Evolutionary conservation across 129 eudicot genomes (phyloP), one percentile per base, ranked within the genome.

Genomic region (Dittrichia graveolens): DNA sequence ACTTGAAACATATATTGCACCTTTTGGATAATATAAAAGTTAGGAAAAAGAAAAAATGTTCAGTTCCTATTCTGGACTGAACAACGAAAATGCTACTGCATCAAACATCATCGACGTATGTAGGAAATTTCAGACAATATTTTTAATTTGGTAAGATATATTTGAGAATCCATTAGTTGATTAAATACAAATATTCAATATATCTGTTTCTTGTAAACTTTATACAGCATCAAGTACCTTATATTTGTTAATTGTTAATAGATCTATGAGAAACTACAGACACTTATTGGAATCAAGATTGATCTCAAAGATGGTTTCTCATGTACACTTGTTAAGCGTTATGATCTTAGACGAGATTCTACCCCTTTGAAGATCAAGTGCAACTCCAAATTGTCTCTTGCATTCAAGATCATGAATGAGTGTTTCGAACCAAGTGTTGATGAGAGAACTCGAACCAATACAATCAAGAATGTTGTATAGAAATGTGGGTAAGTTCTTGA

Each of bases 321-420:
- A 0, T 83, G 77, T 71, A 85, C 85, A 18, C 61, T 88, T 74
- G 83, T 87, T 69, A 84, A 69, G 49, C 89, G 78, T 43, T 76
- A 44, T 42, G 88, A 81, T 61, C 14, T 76, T 44, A 65, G 65
- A 46, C 50, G 64, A 40, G 80, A 86, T 65, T 43, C 72, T 15
- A 37, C 66, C 44, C 66, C 81, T 31, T 41, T 8, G n/a, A 82
- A 72, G 61, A 49, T 88, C 42, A 79, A 81, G 80, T 53, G 82
- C 85, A 88, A 87, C 75, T 71, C 87, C n/a, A 88, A 86, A 68
- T 68, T 91, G 72, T 90, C 86, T 80, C 72, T 85, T 68, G 97
- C 92, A 24, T 71, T 79, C 14, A 65, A 73, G 13, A 46, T 88
- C n/a, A 78, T 88, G 89, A 80, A 88, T 34, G 91, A 85, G 74